Base-by-base conservation (phyloP, 83 land plant species). In the Diphasiastrum complanatum region DNA sequence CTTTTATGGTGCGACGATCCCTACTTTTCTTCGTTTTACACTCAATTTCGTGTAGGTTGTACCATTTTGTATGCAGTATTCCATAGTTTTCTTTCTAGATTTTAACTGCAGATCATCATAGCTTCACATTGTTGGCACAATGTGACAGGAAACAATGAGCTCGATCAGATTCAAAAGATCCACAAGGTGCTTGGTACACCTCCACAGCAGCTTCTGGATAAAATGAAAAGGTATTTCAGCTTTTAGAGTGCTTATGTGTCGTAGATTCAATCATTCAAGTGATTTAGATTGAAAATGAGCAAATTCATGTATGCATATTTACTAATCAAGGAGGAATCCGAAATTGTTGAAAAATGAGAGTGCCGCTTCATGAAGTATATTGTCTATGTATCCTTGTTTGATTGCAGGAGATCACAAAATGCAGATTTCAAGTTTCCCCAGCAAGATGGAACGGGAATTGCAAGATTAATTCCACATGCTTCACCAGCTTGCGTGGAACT, bases 181-280 rank as follows among this genome's bases (percentile, higher is more conserved):
- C 77, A 74, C 49, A 74, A 74, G 50, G 72, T 74, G n/a, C 45
- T 74, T 2, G 76, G 77, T 28, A 74, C 77, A 43, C 77, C 77
- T 16, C 77, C 77, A 28, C 58, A 29, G 18, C 77, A 74, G 47
- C 61, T 74, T 29, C 59, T 74, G 25, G 77, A 74, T 8, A 67
- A 68, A 40, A 52, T 74, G 73, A 74, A 60, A 60, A 74, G 77
- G 77, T 51, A 33, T n/a, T n/a, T n/a, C n/a, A 22, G 28, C 55
- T 19, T 34, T 16, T 38, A 2, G n/a, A n/a, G n/a, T n/a, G n/a
- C n/a, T n/a, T n/a, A n/a, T n/a, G n/a, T n/a, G n/a, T n/a, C n/a
- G n/a, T n/a, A n/a, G n/a, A n/a, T n/a, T n/a, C n/a, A n/a, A n/a
- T n/a, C n/a, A n/a, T n/a, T n/a, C n/a, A n/a, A n/a, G n/a, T n/a